phyloP scores from a whole-genome alignment of 75 land plant species.

The Ceratopteris richardii region DNA sequence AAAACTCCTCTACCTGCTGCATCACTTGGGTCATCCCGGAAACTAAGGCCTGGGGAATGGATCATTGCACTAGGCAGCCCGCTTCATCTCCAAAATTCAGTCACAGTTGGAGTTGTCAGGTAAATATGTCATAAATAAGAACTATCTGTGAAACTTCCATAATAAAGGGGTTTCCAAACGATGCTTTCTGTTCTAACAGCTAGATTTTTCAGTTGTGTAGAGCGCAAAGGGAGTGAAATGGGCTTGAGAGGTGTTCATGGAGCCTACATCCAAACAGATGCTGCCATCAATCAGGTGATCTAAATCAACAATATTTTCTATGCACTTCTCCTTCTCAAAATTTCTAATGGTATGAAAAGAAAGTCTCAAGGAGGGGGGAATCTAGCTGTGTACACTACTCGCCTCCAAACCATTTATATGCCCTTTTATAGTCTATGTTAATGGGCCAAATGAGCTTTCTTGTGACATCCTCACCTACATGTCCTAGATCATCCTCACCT shows the following conservation, averaged over 20 bases:
- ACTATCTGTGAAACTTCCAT: not conserved
- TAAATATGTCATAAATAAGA: not conserved
- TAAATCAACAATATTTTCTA: no score
- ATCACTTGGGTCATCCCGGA: constrained; percentile 73
- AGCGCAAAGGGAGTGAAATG: constrained; percentile 86
- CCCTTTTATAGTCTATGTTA: no score
- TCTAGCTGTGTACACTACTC: no score
- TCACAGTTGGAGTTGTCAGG: constrained; percentile 95
- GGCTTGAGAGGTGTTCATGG: constrained; percentile 71
- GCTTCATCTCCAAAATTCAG: constrained; percentile 81
- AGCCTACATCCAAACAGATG: constrained; percentile 80
- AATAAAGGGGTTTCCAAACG: no score
- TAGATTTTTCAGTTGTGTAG: constrained; percentile 64
- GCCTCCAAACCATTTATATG: no score
- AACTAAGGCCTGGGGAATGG: constrained; percentile 91
- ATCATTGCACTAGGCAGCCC: constrained; percentile 89
- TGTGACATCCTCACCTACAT: no score
- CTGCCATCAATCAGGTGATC: constrained; percentile 72
- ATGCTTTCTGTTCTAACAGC: not conserved
- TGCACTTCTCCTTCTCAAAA: no score
- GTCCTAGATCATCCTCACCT: no score
- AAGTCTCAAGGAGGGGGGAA: no score
- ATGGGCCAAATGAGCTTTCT: no score
- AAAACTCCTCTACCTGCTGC: constrained; percentile 75
- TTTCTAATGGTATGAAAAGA: no score